Percentiles rank a stretch among this genome's conserved stretches.
Evolutionary conservation across 768 basidiomycete genomes (phyloP).

Genomic region (Lentinula detonsa): DNA sequence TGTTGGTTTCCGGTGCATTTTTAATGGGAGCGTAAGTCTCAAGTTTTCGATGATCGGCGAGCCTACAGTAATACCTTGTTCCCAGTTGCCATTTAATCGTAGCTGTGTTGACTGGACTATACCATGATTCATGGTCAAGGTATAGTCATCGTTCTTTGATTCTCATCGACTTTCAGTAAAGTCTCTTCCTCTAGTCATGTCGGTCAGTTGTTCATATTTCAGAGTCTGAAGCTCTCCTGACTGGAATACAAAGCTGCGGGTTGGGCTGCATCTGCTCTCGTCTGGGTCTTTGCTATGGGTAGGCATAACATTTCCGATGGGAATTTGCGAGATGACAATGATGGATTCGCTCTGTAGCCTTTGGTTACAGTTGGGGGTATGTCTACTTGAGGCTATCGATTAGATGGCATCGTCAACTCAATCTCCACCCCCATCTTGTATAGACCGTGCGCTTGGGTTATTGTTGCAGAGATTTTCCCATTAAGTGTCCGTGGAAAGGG

Average conservation of each 20-base stretch:
- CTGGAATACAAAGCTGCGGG: constrained; percentile 43
- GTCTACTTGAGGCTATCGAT: not conserved
- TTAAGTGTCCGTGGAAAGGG: constrained; percentile 71
- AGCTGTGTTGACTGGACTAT: constrained; percentile 57
- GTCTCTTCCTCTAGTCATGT: constrained; percentile 19
- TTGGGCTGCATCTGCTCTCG: constrained; percentile 63
- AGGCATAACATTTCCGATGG: constrained; percentile 9
- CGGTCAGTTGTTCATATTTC: constrained; percentile 15
- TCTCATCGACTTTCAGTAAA: not conserved
- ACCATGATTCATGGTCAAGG: constrained; percentile 46
- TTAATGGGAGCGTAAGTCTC: constrained; percentile 53
- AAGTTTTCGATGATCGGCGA: not conserved
- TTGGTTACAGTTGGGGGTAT: constrained; percentile 72
- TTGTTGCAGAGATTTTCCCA: constrained; percentile 72
- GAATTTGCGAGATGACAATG: not conserved
- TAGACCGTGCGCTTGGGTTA: constrained; percentile 65
- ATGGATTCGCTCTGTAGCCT: constrained; percentile 25
- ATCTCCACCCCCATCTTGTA: not conserved
- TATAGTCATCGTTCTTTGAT: constrained; percentile 15
- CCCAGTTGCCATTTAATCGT: constrained; percentile 63
- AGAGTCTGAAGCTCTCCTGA: not conserved
- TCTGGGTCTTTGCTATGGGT: constrained; percentile 74
- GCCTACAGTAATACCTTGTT: not conserved
- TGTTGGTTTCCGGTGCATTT: constrained; percentile 68
- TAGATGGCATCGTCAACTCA: not conserved